Evolutionary conservation across 2,329 filamentous ascomycete genomes (phyloP).

Genomic region (Immersiporthe knoxdaviesiana): DNA sequence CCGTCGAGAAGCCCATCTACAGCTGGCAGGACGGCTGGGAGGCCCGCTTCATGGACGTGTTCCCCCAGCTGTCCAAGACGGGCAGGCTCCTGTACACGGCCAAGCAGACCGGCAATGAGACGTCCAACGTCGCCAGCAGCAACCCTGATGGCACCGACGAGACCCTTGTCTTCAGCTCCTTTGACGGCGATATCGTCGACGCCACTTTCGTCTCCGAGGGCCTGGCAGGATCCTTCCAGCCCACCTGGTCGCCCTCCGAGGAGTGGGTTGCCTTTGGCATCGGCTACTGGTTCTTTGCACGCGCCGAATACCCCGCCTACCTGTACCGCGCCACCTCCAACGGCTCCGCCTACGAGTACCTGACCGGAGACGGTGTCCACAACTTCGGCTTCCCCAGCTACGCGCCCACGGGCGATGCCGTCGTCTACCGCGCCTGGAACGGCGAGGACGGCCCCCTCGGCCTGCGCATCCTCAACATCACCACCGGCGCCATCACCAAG

Average conservation of each 20-base stretch:
- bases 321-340: constrained; percentile 29
- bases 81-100: constrained; percentile 40
- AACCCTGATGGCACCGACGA: constrained; percentile 35
- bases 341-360: constrained; percentile 33
- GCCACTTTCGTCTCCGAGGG: constrained; percentile 36
- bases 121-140: constrained; percentile 38
- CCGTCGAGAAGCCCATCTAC: constrained; percentile 42
- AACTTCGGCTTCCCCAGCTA: constrained; percentile 47
- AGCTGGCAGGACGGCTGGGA: constrained; percentile 46
- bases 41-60: constrained; percentile 48
- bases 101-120: constrained; percentile 46
- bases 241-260: constrained; percentile 43
- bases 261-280: constrained; percentile 44
- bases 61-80: constrained; percentile 39
- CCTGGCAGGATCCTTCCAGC: constrained; percentile 45
- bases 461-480: constrained; percentile 40
- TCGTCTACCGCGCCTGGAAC: constrained; percentile 41
- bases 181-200: constrained; percentile 7
- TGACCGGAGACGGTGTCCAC: constrained; percentile 38
- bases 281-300: constrained; percentile 45
- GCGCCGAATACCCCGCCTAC: constrained; percentile 32
- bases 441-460: constrained; percentile 34
- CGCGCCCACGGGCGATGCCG: constrained; percentile 40
- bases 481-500: constrained; percentile 31
- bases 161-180: constrained; percentile 14